These are phyloP conservation scores for Huntiella moniliformis DNA, from an alignment of 2,329 filamentous ascomycete genomes.

Conservation along the genomic window DNA sequence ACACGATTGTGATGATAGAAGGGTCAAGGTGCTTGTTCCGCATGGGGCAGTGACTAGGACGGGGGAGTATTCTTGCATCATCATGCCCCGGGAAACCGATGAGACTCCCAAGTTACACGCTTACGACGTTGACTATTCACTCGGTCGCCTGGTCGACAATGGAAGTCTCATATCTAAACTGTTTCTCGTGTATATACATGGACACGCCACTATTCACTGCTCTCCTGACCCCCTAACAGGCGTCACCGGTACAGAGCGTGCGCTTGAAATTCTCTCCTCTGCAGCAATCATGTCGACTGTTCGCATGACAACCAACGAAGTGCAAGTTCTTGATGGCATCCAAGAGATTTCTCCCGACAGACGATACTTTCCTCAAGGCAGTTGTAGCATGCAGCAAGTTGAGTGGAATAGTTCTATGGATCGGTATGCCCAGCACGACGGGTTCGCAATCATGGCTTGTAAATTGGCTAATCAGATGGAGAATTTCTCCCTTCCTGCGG, in stretches of 20 bases:
- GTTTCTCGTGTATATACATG: slow-evolving; percentile 32
- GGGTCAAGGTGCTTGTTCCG: too few species aligned
- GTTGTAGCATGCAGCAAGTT: slow-evolving; percentile 27
- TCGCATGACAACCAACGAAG: slow-evolving; percentile 19
- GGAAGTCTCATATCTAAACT: slow-evolving; percentile 33
- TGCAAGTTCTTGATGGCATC: slow-evolving; percentile 20
- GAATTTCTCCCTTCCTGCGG: too few species aligned
- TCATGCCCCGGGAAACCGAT: too few species aligned
- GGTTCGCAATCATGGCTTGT: not conserved
- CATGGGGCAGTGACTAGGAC: too few species aligned
- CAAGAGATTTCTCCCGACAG: slow-evolving; percentile 24
- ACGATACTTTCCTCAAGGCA: slow-evolving; percentile 24
- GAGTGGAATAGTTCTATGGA: slow-evolving; percentile 23
- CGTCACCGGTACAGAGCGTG: slow-evolving; percentile 35
- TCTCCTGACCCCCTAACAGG: slow-evolving; percentile 29
- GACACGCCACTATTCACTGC: slow-evolving; percentile 30
- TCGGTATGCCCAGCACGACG: slow-evolving; percentile 26
- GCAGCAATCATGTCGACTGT: slow-evolving; percentile 30
- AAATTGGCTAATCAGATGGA: too few species aligned
- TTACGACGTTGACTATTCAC: slow-evolving; percentile 29
- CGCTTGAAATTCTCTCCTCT: slow-evolving; percentile 28
- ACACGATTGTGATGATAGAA: too few species aligned
- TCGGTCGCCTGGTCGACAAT: slow-evolving; percentile 32
- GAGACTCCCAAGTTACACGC: slow-evolving; percentile 17
- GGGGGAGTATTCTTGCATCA: too few species aligned